These are phyloP conservation scores for Ceratocystis lukuohia DNA, from an alignment of 2,329 filamentous ascomycete species.

Conservation along the genomic window DNA sequence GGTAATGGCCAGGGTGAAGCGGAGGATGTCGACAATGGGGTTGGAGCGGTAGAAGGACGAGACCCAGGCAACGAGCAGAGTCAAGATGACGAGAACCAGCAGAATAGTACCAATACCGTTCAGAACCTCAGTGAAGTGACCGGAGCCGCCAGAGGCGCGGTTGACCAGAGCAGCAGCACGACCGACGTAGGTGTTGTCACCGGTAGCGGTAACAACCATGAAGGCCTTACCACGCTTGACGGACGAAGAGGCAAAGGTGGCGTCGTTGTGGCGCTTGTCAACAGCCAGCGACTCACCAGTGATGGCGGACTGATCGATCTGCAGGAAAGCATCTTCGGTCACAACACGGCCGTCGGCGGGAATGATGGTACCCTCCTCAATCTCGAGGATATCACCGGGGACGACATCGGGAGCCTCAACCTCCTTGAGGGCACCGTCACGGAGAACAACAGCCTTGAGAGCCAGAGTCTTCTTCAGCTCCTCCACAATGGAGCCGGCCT, in stretches of 20 bases:
- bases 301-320: conserved; percentile 85
- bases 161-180: conserved; percentile 76
- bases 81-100: conserved; percentile 65
- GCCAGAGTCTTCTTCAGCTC: conserved; percentile 84
- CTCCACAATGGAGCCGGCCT: conserved; percentile 80
- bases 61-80: conserved; percentile 72
- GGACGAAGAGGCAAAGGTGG: conserved; percentile 71
- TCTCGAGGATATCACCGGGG: conserved; percentile 76
- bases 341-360: conserved; percentile 79
- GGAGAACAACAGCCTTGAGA: conserved; percentile 74
- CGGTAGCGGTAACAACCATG: conserved; percentile 68
- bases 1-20: conserved; percentile 77
- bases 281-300: conserved; percentile 86
- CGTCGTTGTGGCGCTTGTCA: conserved; percentile 72
- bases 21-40: conserved; percentile 61
- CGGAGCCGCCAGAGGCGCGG: conserved; percentile 56
- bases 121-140: conserved; percentile 84
- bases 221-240: conserved; percentile 86
- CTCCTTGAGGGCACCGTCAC: conserved; percentile 62
- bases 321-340: conserved; percentile 69
- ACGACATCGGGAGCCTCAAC: conserved; percentile 74
- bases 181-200: conserved; percentile 83
- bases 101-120: conserved; percentile 76
- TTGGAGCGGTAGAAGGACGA: conserved; percentile 82
- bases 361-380: conserved; percentile 81